phyloP scores from a whole-genome alignment of 208 protist species.

The Leishmania arabica region DNA sequence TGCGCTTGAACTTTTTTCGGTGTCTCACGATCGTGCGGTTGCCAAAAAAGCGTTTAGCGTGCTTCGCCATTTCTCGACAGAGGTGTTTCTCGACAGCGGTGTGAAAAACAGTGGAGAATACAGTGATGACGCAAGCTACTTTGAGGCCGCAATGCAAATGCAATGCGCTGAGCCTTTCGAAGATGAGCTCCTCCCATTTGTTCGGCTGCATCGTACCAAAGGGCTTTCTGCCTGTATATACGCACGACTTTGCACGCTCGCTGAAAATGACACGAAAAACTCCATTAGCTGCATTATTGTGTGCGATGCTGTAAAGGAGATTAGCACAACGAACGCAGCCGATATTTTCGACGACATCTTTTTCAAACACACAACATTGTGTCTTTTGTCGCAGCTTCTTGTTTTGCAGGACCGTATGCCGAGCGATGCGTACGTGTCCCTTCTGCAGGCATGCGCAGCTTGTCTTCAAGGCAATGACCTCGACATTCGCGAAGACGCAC shows the following conservation, averaged over 20 bases:
- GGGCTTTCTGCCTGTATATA: neutral
- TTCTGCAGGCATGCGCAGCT: constrained; percentile 12
- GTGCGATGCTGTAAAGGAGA: constrained; percentile 15
- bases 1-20: constrained; percentile 11
- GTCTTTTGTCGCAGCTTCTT: constrained; percentile 12
- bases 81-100: neutral
- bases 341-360: neutral
- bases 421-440: constrained; percentile 22
- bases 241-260: neutral
- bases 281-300: neutral
- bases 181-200: neutral
- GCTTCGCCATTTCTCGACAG: neutral
- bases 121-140: neutral
- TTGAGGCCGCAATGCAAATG: neutral
- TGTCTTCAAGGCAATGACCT: neutral
- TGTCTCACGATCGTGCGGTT: constrained; percentile 15
- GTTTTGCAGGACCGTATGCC: constrained; percentile 3
- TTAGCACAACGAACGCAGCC: neutral
- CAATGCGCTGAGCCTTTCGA: neutral
- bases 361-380: neutral
- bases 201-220: neutral
- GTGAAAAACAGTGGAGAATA: neutral
- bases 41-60: constrained; percentile 11
- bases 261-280: neutral
- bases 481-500: neutral